Conservation (phyloP, 257 asterid genomes). For the Solanum clarkiae region DNA sequence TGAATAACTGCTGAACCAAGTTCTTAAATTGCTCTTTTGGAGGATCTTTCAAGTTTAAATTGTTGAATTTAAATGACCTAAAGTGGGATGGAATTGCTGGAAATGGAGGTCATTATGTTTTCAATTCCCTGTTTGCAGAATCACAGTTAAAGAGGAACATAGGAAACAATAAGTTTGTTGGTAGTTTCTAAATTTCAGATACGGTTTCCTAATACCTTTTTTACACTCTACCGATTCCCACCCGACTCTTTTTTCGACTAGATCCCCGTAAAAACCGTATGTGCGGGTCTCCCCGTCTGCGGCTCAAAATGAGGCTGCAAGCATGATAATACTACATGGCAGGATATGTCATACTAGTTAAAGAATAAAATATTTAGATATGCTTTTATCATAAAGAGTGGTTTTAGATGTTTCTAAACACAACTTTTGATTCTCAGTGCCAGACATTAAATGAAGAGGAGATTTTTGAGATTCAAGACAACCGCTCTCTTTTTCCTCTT, state of each 20-base stretch:
- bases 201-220: neutral
- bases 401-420: neutral
- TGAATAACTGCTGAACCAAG: neutral
- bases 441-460: constrained; percentile 94
- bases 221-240: neutral
- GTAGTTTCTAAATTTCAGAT: neutral
- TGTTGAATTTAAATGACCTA: neutral
- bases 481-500: constrained; percentile 68
- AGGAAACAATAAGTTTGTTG: neutral
- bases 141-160: neutral
- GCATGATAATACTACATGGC: neutral
- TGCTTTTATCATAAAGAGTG: neutral
- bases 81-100: neutral
- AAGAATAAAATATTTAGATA: neutral
- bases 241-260: too few species aligned
- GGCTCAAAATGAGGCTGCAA: neutral
- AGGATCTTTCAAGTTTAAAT: neutral
- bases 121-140: neutral
- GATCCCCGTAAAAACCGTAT: too few species aligned
- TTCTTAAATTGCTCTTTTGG: neutral
- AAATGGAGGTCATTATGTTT: neutral
- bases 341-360: neutral
- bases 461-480: constrained; percentile 75
- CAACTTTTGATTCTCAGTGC: constrained; percentile 42
- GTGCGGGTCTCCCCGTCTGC: too few species aligned